phyloP scores from a whole-genome alignment of 1,284 basidiomycete species.

The Fistulina hepatica region DNA sequence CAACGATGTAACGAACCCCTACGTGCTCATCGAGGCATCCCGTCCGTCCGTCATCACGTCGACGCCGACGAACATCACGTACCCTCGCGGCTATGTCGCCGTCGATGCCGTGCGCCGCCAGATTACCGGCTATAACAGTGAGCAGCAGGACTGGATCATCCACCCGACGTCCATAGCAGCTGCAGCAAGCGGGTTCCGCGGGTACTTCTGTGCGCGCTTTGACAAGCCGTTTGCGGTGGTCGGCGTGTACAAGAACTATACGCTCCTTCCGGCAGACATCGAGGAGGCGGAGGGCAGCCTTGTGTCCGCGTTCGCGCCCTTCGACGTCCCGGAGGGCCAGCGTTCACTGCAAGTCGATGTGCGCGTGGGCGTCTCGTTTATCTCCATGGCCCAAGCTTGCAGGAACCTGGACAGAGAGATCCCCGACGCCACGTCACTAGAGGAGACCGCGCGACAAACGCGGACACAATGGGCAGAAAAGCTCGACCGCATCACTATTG shows the following conservation, averaged over 20 bases:
- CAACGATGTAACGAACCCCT: constrained; percentile 32
- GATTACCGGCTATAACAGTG: constrained; percentile 60
- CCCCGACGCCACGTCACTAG: constrained; percentile 47
- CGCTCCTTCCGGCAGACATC: constrained; percentile 22
- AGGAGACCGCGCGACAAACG: constrained; percentile 48
- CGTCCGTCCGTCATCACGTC: constrained; percentile 53
- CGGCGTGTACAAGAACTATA: constrained; percentile 43
- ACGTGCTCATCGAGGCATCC: constrained; percentile 62
- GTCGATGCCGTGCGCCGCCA: constrained; percentile 40
- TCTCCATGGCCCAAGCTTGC: constrained; percentile 66
- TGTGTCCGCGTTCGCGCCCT: constrained; percentile 50
- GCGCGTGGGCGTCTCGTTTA: constrained; percentile 68
- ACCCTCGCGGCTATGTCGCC: constrained; percentile 45
- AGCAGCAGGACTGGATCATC: constrained; percentile 68
- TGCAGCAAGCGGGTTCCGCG: constrained; percentile 38
- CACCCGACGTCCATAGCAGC: constrained; percentile 45
- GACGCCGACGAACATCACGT: constrained; percentile 47
- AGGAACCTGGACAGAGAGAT: constrained; percentile 52
- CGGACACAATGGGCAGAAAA: constrained; percentile 65
- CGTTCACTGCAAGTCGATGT: constrained; percentile 35
- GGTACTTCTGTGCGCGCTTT: constrained; percentile 73
- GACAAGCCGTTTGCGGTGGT: constrained; percentile 35
- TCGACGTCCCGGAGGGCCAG: constrained; percentile 22
- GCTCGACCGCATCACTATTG: constrained; percentile 49
- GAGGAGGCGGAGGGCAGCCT: constrained; percentile 29